Evolutionary conservation across 352 stramenopile species (phyloP), one percentile per base, ranked within the genome.

Genomic region (Phytophthora idaei): DNA sequence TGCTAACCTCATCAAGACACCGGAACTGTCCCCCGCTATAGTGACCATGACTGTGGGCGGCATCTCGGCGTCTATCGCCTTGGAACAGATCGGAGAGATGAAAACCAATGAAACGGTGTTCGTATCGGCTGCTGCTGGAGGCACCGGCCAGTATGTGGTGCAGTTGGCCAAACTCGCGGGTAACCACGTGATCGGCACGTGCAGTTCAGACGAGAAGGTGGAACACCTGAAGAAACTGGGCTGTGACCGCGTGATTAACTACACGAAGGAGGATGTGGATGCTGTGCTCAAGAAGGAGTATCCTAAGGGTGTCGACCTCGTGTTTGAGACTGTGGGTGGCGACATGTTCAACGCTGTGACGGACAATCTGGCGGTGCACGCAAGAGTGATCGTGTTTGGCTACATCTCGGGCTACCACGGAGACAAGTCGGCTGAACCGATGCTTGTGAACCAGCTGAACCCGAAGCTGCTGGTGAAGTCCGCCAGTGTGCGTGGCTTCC

Each of bases 151-250:
- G 17, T 73, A 45, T 15, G 65, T 61, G 2, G 65, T 73, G 41
- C 65, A 73, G 34, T 32, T 73, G 42, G 65, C 65, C 39, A 73
- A 73, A 36, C 47, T 73, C 2, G 60, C 60, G 14, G 66, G 60
- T 17, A 73, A 73, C 50, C 60, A 73, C 49, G 66, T 73, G 47
- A 73, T 73, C 29, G 66, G 66, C 53, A 69, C 61, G 39, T 66
- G 52, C 41, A 73, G 66, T 42, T 73, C 66, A 10, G 66, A 69
- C 14, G 60, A 52, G n/a, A 73, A 73, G 41, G 66, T 61, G 27
- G 53, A 46, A 9, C 41, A 62, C 27, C 31, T 73, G 21, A 73
- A 73, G 53, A 58, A 52, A 29, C 34, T 73, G 15, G 66, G 66
- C 12, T 73, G 66, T 7, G 60, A 73, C 28, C 66, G 66, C 4